phyloP scores from a whole-genome alignment of 1,139 yeast species.

The Suhomyces yuchorum region DNA sequence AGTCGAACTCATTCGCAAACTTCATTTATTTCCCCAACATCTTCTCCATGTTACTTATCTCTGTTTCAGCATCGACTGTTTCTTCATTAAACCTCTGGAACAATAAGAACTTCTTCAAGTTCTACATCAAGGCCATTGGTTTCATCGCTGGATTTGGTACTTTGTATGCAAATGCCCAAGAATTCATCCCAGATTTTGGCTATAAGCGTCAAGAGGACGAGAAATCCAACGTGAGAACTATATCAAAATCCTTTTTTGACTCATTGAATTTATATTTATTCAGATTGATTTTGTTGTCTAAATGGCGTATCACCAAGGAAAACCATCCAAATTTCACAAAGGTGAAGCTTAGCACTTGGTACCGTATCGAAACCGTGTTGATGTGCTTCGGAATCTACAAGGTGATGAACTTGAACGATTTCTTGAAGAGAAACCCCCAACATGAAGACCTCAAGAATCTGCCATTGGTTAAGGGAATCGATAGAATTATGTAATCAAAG shows the following conservation, averaged over 20 bases:
- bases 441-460: constrained; percentile 5
- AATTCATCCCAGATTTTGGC: constrained; percentile 30
- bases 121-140: constrained; percentile 41
- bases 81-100: constrained; percentile 18
- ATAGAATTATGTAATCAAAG: constrained; percentile 16
- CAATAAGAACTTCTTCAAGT: constrained; percentile 34
- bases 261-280: constrained; percentile 38
- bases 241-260: constrained; percentile 33
- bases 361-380: constrained; percentile 35
- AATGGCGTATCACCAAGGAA: constrained; percentile 47
- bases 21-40: constrained; percentile 43
- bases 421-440: constrained; percentile 20
- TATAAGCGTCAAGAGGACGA: constrained; percentile 16
- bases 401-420: constrained; percentile 43
- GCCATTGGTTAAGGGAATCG: constrained; percentile 16
- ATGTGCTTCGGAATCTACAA: constrained; percentile 45
- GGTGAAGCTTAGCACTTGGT: constrained; percentile 34
- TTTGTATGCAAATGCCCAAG: constrained; percentile 29
- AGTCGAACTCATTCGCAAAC: constrained; percentile 37
- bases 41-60: constrained; percentile 37
- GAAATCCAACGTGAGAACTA: constrained; percentile 24
- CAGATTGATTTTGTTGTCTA: constrained; percentile 39
- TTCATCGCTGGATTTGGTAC: constrained; percentile 37
- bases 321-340: constrained; percentile 38
- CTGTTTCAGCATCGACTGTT: constrained; percentile 31